Conservation (phyloP, 116 monocot species). For the Dioscorea cayenensis region DNA sequence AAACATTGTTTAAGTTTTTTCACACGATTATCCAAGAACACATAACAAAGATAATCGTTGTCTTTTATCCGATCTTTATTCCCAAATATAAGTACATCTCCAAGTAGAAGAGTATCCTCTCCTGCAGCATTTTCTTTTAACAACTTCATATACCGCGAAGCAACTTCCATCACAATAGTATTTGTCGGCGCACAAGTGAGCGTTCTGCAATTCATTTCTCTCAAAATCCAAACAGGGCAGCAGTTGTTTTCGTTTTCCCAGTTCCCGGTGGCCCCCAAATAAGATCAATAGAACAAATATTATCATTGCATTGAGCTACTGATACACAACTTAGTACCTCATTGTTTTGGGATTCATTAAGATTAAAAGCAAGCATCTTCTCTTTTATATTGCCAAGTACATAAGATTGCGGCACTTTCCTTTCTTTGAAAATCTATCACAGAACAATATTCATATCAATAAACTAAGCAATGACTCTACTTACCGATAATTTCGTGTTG, state of each 20-base stretch:
- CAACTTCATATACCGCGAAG: slow-evolving; percentile 20
- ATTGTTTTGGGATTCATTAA: slow-evolving; percentile 26
- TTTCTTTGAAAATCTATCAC: no score
- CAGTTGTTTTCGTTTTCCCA: slow-evolving; percentile 44
- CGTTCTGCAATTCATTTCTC: slow-evolving; percentile 10
- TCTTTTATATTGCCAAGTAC: not conserved
- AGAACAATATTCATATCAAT: no score
- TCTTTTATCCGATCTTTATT: slow-evolving; percentile 1
- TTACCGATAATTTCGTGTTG: not conserved
- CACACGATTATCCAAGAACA: slow-evolving; percentile 10
- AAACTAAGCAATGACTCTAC: no score
- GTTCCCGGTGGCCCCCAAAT: slow-evolving; percentile 53
- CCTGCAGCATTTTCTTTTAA: not conserved
- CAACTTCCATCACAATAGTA: slow-evolving; percentile 18
- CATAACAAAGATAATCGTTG: not conserved
- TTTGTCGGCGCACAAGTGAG: slow-evolving; percentile 53
- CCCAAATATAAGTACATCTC: slow-evolving; percentile 17
- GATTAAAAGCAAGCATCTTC: not conserved
- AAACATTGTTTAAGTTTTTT: slow-evolving; percentile 17
- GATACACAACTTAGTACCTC: slow-evolving; percentile 16
- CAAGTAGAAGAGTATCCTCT: slow-evolving; percentile 8
- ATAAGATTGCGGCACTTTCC: no score
- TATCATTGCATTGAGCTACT: not conserved
- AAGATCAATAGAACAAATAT: slow-evolving; percentile 14
- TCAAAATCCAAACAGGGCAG: slow-evolving; percentile 12